phyloP scores from a whole-genome alignment of 2,329 filamentous ascomycete genomes.

The Aspergillus glaucus region DNA sequence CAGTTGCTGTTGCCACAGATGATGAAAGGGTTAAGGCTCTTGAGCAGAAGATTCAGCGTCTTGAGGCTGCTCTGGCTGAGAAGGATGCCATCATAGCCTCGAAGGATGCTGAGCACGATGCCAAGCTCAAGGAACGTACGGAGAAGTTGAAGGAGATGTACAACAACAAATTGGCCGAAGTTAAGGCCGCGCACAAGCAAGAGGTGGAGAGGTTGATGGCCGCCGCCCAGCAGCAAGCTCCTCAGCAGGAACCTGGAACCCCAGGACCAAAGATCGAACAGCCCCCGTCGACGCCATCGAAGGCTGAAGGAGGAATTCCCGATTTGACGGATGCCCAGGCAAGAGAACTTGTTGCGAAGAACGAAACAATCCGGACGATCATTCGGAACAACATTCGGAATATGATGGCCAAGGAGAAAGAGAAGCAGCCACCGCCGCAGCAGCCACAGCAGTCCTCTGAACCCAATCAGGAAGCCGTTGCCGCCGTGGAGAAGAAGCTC shows the following conservation, averaged over 20 bases:
- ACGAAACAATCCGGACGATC: conserved; percentile 45
- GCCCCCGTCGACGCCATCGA: conserved; percentile 23
- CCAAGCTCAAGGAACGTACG: conserved; percentile 41
- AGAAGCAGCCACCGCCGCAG: conserved; percentile 25
- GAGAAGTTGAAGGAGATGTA: conserved; percentile 61
- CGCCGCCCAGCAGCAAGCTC: conserved; percentile 29
- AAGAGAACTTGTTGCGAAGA: conserved; percentile 45
- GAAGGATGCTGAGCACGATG: conserved; percentile 46
- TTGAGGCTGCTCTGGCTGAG: conserved; percentile 48
- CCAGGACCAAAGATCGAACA: conserved; percentile 16
- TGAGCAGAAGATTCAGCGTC: conserved; percentile 52
- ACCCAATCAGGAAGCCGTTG: conserved; percentile 29
- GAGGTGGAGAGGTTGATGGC: conserved; percentile 44
- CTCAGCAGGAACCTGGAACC: conserved; percentile 15
- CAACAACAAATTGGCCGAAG: conserved; percentile 61
- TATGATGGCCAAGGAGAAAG: conserved; percentile 35
- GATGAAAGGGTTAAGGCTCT: conserved; percentile 57
- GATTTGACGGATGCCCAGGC: conserved; percentile 46
- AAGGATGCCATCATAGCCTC: conserved; percentile 41
- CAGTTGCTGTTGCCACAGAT: conserved; percentile 22
- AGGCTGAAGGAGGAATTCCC: conserved; percentile 30
- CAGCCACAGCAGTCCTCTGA: conserved; percentile 15
- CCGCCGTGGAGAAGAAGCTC: conserved; percentile 34
- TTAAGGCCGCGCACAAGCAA: conserved; percentile 44
- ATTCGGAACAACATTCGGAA: conserved; percentile 54